Evolutionary conservation across 2,329 filamentous ascomycete species (phyloP).

Genomic region (Beauveria asiatica): DNA sequence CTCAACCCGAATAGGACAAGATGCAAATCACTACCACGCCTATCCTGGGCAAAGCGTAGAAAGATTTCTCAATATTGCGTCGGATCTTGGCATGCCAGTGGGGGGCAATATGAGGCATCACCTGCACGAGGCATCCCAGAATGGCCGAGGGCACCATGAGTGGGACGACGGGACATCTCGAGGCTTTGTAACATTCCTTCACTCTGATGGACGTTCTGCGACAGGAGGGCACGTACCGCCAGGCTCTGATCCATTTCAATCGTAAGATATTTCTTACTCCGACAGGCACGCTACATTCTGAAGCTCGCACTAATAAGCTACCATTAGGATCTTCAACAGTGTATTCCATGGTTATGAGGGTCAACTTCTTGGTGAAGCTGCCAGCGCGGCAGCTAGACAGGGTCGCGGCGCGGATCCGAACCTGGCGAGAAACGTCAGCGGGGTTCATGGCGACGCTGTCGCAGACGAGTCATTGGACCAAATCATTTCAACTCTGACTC

Average conservation of each 20-base stretch:
- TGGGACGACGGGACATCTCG: constrained; percentile 32
- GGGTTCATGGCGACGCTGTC: constrained; percentile 66
- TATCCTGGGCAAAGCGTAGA: constrained; percentile 30
- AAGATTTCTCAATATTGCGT: constrained; percentile 37
- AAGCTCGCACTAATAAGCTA: not conserved
- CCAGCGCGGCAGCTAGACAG: constrained; percentile 8
- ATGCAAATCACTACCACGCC: constrained; percentile 22
- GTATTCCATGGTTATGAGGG: constrained; percentile 5
- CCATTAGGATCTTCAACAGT: not conserved
- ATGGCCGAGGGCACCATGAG: constrained; percentile 21
- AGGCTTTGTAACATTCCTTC: constrained; percentile 41
- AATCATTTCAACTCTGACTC: constrained; percentile 75
- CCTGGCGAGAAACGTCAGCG: constrained; percentile 45
- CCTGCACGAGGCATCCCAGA: not conserved
- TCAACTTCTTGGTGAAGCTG: not conserved
- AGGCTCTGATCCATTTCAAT: constrained; percentile 35
- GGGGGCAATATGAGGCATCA: not conserved
- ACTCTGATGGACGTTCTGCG: constrained; percentile 22
- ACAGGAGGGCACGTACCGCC: constrained; percentile 10
- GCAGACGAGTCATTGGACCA: constrained; percentile 84
- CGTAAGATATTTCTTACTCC: constrained; percentile 28
- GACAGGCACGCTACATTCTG: not conserved
- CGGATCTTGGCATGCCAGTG: constrained; percentile 23
- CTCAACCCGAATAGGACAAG: constrained; percentile 22
- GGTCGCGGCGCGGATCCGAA: constrained; percentile 21